Evolutionary conservation across 2,329 filamentous ascomycete genomes (phyloP), one percentile per base, ranked within the genome.

Genomic region (Beauveria bassiana): DNA sequence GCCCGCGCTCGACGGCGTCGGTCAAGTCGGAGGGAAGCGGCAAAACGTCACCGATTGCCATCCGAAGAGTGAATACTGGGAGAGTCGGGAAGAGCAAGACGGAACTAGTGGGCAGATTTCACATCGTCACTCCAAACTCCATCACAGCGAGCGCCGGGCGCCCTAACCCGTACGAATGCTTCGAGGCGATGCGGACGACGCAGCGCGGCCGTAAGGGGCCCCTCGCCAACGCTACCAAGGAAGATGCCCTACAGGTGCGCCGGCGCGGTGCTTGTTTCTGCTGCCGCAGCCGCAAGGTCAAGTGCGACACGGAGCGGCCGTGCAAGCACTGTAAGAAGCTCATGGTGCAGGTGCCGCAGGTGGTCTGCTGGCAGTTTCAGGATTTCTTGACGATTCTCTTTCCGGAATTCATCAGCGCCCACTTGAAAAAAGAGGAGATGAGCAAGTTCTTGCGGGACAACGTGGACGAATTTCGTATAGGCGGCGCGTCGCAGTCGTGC

Each of bases 231-330:
- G 77, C 80, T n/a, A 81, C 77, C 34, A 83, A 83, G 68, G 75
- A 82, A 69, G 79, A 75, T 51, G 82, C 82, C 1, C 73, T 84
- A 2, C 77, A 81, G 61, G 81, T 85, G 12, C 77, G 82, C 18
- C 76, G 81, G 38, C 70, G 76, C 5, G 82, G 82, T 6, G 82
- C 82, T 10, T 85, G 82, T 68, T 85, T 85, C 72, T 83, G 81
- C 71, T 85, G 82, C 67, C 81, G 82, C 67, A 80, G 78, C 62
- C 80, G 82, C 65, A 85, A 85, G 69, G 82, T 85, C 59, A 81
- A 79, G 68, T 85, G 82, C 64, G 81, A 83, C 68, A 78, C 78
- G 64, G 76, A 81, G 66, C 73, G 82, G 51, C 81, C 82, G 0
- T 85, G 82, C 71, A 78, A 78, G 69, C 83, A 79, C 71, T 85